Percentiles rank a stretch among this genome's conserved stretches.
Conservation (phyloP, 1,139 yeast genomes). For the Kluyveromyces sp. region DNA sequence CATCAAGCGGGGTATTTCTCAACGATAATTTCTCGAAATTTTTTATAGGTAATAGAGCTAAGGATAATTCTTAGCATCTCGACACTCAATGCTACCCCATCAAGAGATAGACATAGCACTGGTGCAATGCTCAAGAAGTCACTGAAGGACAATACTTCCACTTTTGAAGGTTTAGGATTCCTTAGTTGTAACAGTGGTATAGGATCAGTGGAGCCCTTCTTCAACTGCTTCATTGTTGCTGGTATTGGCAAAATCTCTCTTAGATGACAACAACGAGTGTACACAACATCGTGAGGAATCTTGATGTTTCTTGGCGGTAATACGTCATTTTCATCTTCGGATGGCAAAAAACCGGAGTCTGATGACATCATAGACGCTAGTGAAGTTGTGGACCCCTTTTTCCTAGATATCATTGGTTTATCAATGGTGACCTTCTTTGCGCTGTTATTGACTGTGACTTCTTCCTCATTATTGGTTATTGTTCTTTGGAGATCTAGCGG, state of each 20-base stretch:
- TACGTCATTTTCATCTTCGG: conserved; percentile 24
- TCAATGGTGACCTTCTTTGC: conserved; percentile 41
- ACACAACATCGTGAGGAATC: conserved; percentile 57
- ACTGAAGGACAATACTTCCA: conserved; percentile 66
- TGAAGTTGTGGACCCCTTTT: conserved; percentile 23
- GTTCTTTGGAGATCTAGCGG: conserved; percentile 26
- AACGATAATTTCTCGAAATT: conserved; percentile 60
- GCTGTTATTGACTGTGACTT: conserved; percentile 36
- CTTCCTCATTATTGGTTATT: conserved; percentile 33
- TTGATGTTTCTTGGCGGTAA: conserved; percentile 24
- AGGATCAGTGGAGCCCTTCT: conserved; percentile 62
- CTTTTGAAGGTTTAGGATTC: conserved; percentile 67
- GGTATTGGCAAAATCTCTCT: conserved; percentile 91
- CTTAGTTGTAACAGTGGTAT: conserved; percentile 55
- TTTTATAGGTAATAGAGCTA: conserved; percentile 52
- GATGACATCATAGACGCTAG: conserved; percentile 15
- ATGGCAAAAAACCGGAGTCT: conserved; percentile 16
- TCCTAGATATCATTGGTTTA: conserved; percentile 42
- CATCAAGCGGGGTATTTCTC: conserved; percentile 62
- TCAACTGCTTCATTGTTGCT: conserved; percentile 77
- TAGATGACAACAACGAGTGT: conserved; percentile 87
- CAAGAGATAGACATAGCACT: conserved; percentile 56
- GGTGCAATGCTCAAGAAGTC: conserved; percentile 74
- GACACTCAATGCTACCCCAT: conserved; percentile 56
- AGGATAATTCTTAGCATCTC: conserved; percentile 60